Evolutionary conservation across 2,329 filamentous ascomycete species (phyloP).

Genomic region (Xylaria hypoxylon): DNA sequence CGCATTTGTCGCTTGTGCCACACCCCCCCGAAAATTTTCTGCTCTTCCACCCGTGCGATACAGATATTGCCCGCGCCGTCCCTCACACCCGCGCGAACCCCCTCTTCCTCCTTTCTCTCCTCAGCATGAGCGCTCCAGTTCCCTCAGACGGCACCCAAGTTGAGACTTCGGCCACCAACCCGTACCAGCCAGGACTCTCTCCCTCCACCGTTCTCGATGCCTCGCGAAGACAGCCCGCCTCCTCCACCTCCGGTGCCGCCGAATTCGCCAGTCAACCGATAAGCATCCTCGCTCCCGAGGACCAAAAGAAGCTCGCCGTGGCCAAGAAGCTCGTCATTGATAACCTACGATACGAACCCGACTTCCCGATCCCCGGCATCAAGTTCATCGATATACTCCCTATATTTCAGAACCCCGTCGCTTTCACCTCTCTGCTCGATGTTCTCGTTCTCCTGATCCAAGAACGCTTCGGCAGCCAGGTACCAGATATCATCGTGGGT

Average conservation of each 20-base stretch:
- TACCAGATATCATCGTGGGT: conserved; percentile 90
- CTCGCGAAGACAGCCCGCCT: conserved; percentile 72
- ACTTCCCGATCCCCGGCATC: conserved; percentile 93
- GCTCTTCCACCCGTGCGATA: conserved; percentile 43
- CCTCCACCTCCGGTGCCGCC: conserved; percentile 71
- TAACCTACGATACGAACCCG: conserved; percentile 84
- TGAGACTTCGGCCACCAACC: conserved; percentile 52
- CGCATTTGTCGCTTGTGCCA: conserved; percentile 48
- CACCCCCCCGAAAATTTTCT: conserved; percentile 49
- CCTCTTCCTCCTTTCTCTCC: conserved; percentile 49
- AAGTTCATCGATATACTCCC: conserved; percentile 98
- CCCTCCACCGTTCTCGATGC: conserved; percentile 62
- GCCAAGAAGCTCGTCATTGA: conserved; percentile 66
- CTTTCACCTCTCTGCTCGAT: conserved; percentile 82
- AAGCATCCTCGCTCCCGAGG: conserved; percentile 54
- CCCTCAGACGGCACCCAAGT: conserved; percentile 53
- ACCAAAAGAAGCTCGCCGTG: conserved; percentile 47
- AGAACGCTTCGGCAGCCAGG: conserved; percentile 68
- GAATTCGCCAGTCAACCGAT: conserved; percentile 76
- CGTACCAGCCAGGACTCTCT: conserved; percentile 48
- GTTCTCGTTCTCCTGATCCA: conserved; percentile 87
- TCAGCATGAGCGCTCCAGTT: conserved; percentile 54
- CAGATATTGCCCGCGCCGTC: conserved; percentile 48
- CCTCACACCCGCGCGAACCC: conserved; percentile 44
- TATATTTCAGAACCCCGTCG: conserved; percentile 81